Evolutionary conservation across 257 asterid species (phyloP).

Genomic region (Nemophila menziesii): DNA sequence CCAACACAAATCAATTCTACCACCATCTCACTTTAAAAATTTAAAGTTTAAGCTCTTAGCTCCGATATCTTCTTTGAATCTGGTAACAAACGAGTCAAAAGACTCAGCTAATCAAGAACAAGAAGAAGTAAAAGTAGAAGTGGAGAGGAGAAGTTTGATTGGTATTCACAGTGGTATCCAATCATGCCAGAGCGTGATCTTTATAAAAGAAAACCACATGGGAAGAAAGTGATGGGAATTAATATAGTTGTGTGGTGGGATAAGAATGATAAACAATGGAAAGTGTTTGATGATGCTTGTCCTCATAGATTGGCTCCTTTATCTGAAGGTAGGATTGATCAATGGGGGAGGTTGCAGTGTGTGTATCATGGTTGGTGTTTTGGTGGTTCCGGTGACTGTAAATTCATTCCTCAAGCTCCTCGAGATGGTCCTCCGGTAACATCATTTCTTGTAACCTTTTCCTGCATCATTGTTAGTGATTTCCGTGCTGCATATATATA

Average conservation of each 20-base stretch:
- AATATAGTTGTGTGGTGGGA: slow-evolving; percentile 84
- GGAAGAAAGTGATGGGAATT: slow-evolving; percentile 61
- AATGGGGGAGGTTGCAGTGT: slow-evolving; percentile 81
- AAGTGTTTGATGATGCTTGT: slow-evolving; percentile 72
- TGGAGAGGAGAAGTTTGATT: slow-evolving; percentile 52
- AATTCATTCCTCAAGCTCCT: slow-evolving; percentile 79
- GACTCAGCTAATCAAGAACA: too few relatives aligned
- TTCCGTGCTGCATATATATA: too few relatives aligned
- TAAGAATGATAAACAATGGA: slow-evolving; percentile 59
- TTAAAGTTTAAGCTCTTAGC: background rate
- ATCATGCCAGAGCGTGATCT: slow-evolving; percentile 65
- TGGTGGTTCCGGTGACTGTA: slow-evolving; percentile 71
- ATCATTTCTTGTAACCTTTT: background rate
- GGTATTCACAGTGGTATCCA: slow-evolving; percentile 79
- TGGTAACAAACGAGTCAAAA: slow-evolving; percentile 7
- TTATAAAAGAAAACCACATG: slow-evolving; percentile 73
- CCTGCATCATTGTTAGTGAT: too few relatives aligned
- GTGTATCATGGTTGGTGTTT: slow-evolving; percentile 96
- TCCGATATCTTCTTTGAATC: too few relatives aligned
- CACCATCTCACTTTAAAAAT: background rate
- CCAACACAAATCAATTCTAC: background rate
- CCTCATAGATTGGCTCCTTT: slow-evolving; percentile 85
- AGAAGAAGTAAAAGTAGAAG: slow-evolving; percentile 10
- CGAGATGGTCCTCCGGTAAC: slow-evolving; percentile 74
- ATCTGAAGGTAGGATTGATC: slow-evolving; percentile 89